Percentiles rank a stretch among this genome's conserved stretches.
phyloP scores from a whole-genome alignment of 2,329 filamentous ascomycete species.

The Furcasterigmium furcatum region DNA sequence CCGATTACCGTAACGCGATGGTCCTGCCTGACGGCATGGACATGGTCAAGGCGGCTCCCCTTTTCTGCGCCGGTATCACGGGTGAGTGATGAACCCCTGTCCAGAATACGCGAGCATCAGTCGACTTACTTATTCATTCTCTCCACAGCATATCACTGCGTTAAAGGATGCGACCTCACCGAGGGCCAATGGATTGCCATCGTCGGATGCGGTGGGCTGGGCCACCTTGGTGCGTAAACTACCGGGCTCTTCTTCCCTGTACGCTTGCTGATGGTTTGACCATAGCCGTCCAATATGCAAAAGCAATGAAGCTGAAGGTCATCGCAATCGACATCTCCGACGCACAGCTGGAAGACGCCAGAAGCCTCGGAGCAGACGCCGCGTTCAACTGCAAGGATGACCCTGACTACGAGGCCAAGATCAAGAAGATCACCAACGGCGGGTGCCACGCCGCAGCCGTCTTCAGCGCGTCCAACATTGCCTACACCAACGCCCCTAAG shows the following conservation, averaged over 20 bases:
- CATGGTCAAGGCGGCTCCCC: slow-evolving; percentile 13
- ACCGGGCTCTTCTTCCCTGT: background rate
- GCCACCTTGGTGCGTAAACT: slow-evolving; percentile 13
- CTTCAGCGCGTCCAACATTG: slow-evolving; percentile 23
- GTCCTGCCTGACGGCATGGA: slow-evolving; percentile 16
- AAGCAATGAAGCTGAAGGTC: slow-evolving; percentile 14
- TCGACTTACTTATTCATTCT: background rate
- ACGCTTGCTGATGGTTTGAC: background rate
- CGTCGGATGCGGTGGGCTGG: slow-evolving; percentile 18
- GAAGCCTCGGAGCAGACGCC: slow-evolving; percentile 8
- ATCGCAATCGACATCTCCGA: slow-evolving; percentile 16
- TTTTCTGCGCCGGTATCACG: slow-evolving; percentile 21
- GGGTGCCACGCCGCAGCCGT: slow-evolving; percentile 36
- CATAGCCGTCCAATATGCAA: slow-evolving; percentile 11
- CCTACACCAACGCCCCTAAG: slow-evolving; percentile 16
- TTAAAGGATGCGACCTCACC: slow-evolving; percentile 10
- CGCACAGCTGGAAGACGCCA: slow-evolving; percentile 10
- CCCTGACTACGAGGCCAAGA: slow-evolving; percentile 26
- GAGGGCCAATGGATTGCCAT: slow-evolving; percentile 16
- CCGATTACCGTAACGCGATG: slow-evolving; percentile 17
- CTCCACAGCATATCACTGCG: slow-evolving; percentile 9
- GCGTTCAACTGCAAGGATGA: slow-evolving; percentile 9
- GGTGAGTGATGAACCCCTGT: slow-evolving; percentile 1
- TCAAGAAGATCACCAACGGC: slow-evolving; percentile 35
- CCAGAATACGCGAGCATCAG: background rate